A percentile compares a stretch with the other conserved stretches of the same genome.
Evolutionary conservation across 2,329 filamentous ascomycete species (phyloP).

Genomic region (Pseudocercospora cruenta): DNA sequence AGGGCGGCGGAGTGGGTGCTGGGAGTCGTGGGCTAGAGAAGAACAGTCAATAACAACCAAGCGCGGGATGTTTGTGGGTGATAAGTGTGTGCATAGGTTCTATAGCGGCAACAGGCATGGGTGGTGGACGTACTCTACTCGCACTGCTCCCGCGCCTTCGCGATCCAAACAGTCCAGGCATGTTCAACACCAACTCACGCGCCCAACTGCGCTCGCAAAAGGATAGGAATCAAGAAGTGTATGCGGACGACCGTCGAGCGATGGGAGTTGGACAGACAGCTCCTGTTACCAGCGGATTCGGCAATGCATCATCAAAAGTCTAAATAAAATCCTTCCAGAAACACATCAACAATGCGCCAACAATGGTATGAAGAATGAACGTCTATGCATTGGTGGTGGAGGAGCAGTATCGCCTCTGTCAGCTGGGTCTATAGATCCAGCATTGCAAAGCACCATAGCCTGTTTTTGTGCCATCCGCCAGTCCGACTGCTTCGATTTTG

Average conservation of each 20-base stretch:
- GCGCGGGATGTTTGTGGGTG: background rate
- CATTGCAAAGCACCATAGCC: background rate
- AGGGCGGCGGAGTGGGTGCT: slow-evolving; percentile 58
- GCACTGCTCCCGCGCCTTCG: slow-evolving; percentile 13
- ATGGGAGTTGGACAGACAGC: background rate
- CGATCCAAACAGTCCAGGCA: slow-evolving; percentile 10
- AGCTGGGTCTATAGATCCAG: background rate
- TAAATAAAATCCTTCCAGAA: background rate
- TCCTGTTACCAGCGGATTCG: slow-evolving; percentile 6
- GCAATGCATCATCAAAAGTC: background rate
- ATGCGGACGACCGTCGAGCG: background rate
- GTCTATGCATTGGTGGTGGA: background rate
- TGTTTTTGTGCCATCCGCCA: background rate
- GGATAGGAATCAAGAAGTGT: background rate
- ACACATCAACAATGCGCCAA: background rate
- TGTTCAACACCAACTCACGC: background rate
- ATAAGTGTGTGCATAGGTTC: background rate
- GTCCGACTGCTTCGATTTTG: background rate
- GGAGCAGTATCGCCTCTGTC: background rate
- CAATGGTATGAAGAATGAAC: background rate
- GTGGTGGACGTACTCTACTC: background rate
- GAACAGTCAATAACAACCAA: background rate
- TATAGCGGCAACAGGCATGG: background rate
- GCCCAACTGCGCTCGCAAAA: background rate
- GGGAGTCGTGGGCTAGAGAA: slow-evolving; percentile 11